A percentile compares a stretch with the other conserved stretches of the same genome.
Evolutionary conservation across 768 basidiomycete genomes (phyloP).

Genomic region (Mycena vitilis): DNA sequence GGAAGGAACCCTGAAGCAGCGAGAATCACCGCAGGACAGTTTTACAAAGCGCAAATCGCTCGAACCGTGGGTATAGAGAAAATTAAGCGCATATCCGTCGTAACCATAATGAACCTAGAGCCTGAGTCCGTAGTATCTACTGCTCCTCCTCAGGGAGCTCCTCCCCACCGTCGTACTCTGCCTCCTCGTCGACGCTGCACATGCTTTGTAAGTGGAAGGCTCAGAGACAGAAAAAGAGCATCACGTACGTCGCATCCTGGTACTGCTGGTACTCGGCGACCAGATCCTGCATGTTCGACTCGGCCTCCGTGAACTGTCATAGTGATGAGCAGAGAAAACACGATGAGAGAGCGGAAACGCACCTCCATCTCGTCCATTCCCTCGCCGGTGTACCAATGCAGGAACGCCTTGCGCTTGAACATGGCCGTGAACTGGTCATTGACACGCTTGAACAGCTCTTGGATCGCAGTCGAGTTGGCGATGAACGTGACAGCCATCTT

Average conservation of each 20-base stretch:
- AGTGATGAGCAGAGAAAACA: too few species aligned
- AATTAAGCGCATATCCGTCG: conserved; percentile 19
- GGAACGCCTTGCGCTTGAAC: conserved; percentile 98
- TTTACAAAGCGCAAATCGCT: not conserved
- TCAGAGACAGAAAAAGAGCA: conserved; percentile 3
- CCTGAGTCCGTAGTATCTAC: conserved; percentile 5
- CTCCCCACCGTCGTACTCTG: conserved; percentile 81
- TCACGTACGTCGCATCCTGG: conserved; percentile 91
- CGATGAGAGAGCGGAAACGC: too few species aligned
- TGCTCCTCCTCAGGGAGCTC: conserved; percentile 66
- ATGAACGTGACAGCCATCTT: conserved; percentile 99
- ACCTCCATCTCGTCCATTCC: conserved; percentile 99
- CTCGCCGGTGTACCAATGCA: conserved; percentile 99
- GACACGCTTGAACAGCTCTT: conserved; percentile 99
- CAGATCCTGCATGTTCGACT: conserved; percentile 99
- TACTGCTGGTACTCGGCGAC: conserved; percentile 98
- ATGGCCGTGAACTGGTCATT: conserved; percentile 98
- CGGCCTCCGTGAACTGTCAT: conserved; percentile 91
- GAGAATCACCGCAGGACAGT: too few species aligned
- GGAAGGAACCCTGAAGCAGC: too few species aligned
- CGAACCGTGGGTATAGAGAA: not conserved
- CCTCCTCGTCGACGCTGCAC: conserved; percentile 84
- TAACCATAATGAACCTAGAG: conserved; percentile 12
- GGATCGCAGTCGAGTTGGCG: conserved; percentile 97
- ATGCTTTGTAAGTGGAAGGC: conserved; percentile 22